Evolutionary conservation across 2,329 filamentous ascomycete species (phyloP), one percentile per base, ranked within the genome.

Genomic region (Aspergillus ochraceoroseus): DNA sequence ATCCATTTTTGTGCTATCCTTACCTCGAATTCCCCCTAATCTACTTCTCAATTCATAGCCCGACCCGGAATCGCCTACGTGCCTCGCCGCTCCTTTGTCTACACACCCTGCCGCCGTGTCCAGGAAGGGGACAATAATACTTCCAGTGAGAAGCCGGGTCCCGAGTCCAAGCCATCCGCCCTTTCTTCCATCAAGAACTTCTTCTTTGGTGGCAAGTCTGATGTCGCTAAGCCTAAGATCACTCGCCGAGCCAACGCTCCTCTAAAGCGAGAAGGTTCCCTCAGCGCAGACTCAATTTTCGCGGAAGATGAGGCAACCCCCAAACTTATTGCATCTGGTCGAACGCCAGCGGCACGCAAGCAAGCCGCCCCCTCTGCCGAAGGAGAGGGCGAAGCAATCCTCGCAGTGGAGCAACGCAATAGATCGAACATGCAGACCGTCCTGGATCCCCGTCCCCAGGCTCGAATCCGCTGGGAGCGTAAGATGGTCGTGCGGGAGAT

Each of bases 401-500:
- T 51, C 4, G 20, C 5, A 22, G 48, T 68, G 17, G 57, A 59
- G 26, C 32, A 59, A 15, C 70, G 71, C 34, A 72, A 76, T 54
- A 66, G 59, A 23, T 56, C 72, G 25, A 74, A 74, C 52, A 76
- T 85, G 70, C 75, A 77, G 41, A 70, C 76, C 41, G 76, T 77
- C 18, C 67, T 87, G 32, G 84, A 95, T 62, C 92, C 92, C 4
- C 77, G 84, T 52, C 88, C 89, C 11, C 67, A 74, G 30, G 74
- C 74, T 42, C 79, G 88, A 43, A 71, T 80, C 38, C 76, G 82
- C 43, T 95, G 85, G 80, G 81, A 94, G 70, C 77, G 86, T 56
- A 87, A 83, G 65, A 87, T 89, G 75, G 78, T 94, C 27, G 83
- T 90, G 40, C 79, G 84, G 52, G 78, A 84, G 63, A 74, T 95